Evolutionary conservation across 2,329 filamentous ascomycete species (phyloP).

Genomic region (Microcera coccophila): DNA sequence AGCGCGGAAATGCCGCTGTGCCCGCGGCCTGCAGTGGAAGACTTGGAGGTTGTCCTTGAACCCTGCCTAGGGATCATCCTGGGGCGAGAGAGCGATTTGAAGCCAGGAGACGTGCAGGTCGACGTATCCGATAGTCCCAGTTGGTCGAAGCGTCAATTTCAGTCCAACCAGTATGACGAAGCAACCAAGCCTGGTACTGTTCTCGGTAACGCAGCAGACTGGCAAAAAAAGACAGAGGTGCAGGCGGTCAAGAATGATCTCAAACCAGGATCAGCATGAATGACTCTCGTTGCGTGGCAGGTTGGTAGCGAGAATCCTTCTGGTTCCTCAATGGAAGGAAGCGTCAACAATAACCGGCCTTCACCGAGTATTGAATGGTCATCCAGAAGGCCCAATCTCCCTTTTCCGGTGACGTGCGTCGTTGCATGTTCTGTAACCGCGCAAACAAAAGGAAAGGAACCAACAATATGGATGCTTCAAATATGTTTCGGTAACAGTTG

Average conservation of each 20-base stretch:
- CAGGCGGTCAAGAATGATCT: no score
- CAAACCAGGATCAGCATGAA: neutral
- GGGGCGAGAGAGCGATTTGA: no score
- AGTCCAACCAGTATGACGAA: no score
- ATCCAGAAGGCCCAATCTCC: neutral
- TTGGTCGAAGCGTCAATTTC: no score
- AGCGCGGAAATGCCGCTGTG: conserved; percentile 17
- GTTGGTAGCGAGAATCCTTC: neutral
- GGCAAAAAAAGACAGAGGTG: no score
- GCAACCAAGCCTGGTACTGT: no score
- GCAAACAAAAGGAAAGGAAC: neutral
- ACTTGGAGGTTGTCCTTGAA: conserved; percentile 18
- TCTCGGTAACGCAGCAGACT: no score
- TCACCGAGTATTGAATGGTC: neutral
- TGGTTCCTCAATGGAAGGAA: neutral
- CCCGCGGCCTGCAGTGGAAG: conserved; percentile 10
- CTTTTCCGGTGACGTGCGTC: neutral
- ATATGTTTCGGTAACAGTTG: neutral
- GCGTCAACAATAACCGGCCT: neutral
- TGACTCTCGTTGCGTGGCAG: neutral
- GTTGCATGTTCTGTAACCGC: neutral
- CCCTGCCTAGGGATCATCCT: no score
- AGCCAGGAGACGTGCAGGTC: neutral
- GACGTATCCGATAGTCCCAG: no score
- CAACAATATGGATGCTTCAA: neutral